These are phyloP conservation scores for Asterella californica DNA, from an alignment of 225 moss, liverwort and hornwort species.

Conservation along the genomic window DNA sequence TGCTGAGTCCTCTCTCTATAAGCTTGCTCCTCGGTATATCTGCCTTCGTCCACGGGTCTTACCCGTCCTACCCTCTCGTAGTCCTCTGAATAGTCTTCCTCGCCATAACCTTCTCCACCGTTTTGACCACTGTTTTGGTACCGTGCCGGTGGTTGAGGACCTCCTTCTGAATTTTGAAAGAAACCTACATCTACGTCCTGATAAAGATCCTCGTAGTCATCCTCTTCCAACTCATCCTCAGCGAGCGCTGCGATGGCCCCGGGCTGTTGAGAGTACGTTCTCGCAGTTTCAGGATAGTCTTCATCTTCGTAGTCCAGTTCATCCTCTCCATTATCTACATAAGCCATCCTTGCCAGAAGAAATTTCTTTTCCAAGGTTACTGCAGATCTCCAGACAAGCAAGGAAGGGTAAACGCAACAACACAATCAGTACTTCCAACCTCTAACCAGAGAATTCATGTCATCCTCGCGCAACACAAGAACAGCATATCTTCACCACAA, in stretches of 20 bases:
- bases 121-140: conserved; percentile 44
- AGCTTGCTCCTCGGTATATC: conserved; percentile 34
- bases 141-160: conserved; percentile 22
- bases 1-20: conserved; percentile 26
- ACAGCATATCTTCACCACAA: neutral
- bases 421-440: neutral
- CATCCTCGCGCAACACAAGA: neutral
- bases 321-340: conserved; percentile 77
- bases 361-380: conserved; percentile 9
- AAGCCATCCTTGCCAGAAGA: conserved; percentile 52
- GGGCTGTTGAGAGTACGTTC: conserved; percentile 13
- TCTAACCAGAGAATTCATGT: neutral
- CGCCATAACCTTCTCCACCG: conserved; percentile 44
- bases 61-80: conserved; percentile 23
- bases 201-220: conserved; percentile 92
- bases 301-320: conserved; percentile 97
- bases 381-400: neutral
- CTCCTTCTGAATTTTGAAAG: conserved; percentile 36
- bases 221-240: conserved; percentile 59
- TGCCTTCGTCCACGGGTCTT: conserved; percentile 24
- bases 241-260: conserved; percentile 58
- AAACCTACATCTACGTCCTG: conserved; percentile 81
- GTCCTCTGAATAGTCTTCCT: conserved; percentile 51
- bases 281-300: conserved; percentile 50
- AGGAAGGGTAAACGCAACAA: neutral